Base-by-base conservation (phyloP, 1,284 basidiomycete species). In the Ustilago lituana region DNA sequence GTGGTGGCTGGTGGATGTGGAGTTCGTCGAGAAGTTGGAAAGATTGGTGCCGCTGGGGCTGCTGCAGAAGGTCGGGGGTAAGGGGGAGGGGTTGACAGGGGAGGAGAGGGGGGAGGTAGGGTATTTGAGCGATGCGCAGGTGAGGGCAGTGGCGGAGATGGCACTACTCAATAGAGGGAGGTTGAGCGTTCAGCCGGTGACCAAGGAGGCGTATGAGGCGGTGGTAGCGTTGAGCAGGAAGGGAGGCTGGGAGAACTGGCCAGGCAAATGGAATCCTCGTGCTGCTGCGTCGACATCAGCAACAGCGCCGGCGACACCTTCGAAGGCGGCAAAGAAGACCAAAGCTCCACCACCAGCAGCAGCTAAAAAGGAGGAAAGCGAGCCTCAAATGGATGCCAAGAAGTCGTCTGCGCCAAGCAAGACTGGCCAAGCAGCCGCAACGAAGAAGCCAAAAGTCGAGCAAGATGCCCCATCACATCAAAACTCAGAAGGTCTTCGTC, bases 1-100 rank as follows among this genome's bases (percentile, higher is more conserved):
- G 74, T 98, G 95, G 95, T 95, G 86, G 85, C 95, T 97, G 77
- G 83, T 83, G 38, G 90, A 93, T 74, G 86, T 93, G 31, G 86
- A 85, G 26, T 94, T 94, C 81, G 79, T 83, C n/a, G 83, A 86
- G 8, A 88, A 90, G 24, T 85, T 91, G 6, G 72, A 82, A 9
- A 85, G 94, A 83, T 91, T 93, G 63, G 87, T 97, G 3, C 90
- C 94, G 0, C 85, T 97, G 5, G 85, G 89, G 2, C 83, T 94
- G 1, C 85, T 97, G 51, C 89, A 90, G 45, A 82, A 20, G 92
- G 90, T 81, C 86, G 93, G 36, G 87, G 87, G 3, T 35, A 84
- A 86, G 1, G 90, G 88, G 4, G 82, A 39, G 19, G 27, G n/a
- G 26, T 82, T 89, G 0, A 84, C 85, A 46, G 86, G 87, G 10